These are phyloP conservation scores for Inonotus obliquus DNA, from an alignment of 1,284 basidiomycete species.

Conservation along the genomic window DNA sequence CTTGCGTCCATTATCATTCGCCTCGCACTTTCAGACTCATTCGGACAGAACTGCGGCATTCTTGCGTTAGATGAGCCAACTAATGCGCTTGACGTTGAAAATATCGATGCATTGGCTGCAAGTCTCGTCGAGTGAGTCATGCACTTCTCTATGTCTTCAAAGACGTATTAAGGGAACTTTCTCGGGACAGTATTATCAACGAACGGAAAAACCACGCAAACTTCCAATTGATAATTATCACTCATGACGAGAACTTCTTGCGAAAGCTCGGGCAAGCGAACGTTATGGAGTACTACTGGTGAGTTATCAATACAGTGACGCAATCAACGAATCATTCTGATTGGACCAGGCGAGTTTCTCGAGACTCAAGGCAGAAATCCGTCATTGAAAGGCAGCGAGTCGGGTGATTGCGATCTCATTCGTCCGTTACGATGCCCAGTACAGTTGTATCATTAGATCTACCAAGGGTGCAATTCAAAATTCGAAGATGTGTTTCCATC, in stretches of 20 bases:
- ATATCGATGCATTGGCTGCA: constrained; percentile 90
- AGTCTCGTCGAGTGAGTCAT: constrained; percentile 84
- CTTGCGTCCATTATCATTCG: constrained; percentile 99
- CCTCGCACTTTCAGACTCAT: constrained; percentile 95
- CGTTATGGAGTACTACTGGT: constrained; percentile 93
- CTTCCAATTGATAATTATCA: constrained; percentile 98
- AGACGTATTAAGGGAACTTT: constrained; percentile 3
- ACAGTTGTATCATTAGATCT: too few relatives aligned
- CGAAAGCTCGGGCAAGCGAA: constrained; percentile 79
- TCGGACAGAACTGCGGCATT: constrained; percentile 96
- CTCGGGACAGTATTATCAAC: constrained; percentile 73
- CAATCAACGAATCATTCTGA: background rate
- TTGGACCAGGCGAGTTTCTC: constrained; percentile 48
- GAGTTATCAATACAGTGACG: constrained; percentile 24
- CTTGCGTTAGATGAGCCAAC: constrained; percentile 98
- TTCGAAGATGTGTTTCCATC: background rate
- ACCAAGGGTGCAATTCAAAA: background rate
- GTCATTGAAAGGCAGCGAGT: constrained; percentile 66
- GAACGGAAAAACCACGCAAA: constrained; percentile 86
- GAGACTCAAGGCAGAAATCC: constrained; percentile 66
- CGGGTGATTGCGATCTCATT: constrained; percentile 33
- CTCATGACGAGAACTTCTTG: constrained; percentile 90
- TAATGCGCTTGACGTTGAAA: constrained; percentile 95
- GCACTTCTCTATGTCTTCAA: background rate
- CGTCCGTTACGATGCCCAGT: background rate